Evolutionary conservation across 1,139 yeast genomes (phyloP).

Genomic region (Suhomyces coccinellae): DNA sequence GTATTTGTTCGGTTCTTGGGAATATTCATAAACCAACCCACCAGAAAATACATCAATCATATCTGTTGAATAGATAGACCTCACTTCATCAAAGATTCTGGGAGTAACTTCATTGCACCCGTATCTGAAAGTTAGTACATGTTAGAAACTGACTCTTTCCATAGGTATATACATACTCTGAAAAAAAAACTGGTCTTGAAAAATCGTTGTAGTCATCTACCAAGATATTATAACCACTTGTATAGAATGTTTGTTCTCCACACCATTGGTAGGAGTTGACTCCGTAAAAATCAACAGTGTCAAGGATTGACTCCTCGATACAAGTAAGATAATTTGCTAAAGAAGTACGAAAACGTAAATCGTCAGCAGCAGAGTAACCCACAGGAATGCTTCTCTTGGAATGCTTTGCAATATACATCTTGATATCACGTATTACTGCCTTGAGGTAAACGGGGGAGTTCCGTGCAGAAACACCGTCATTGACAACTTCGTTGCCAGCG

Average conservation of each 20-base stretch:
- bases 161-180: slow-evolving; percentile 56
- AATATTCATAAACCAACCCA: slow-evolving; percentile 87
- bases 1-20: slow-evolving; percentile 85
- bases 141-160: too few relatives aligned
- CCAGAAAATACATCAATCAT: slow-evolving; percentile 88
- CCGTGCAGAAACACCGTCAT: slow-evolving; percentile 74
- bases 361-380: slow-evolving; percentile 97
- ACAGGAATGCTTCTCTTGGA: slow-evolving; percentile 75
- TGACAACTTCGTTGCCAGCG: slow-evolving; percentile 91
- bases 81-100: slow-evolving; percentile 77
- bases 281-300: slow-evolving; percentile 88
- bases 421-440: slow-evolving; percentile 79
- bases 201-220: slow-evolving; percentile 70
- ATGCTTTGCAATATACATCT: slow-evolving; percentile 60
- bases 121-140: slow-evolving; percentile 25
- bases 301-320: slow-evolving; percentile 52
- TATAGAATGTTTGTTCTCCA: slow-evolving; percentile 78
- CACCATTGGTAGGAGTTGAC: slow-evolving; percentile 98
- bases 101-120: slow-evolving; percentile 90
- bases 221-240: slow-evolving; percentile 78
- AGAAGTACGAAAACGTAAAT: slow-evolving; percentile 68
- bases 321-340: slow-evolving; percentile 84
- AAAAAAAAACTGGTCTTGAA: slow-evolving; percentile 78
- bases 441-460: slow-evolving; percentile 70
- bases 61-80: slow-evolving; percentile 63